A percentile compares a stretch with the other conserved stretches of the same genome.
Conservation (phyloP, 768 basidiomycete species). For the Neoboletus subvelutipes region DNA sequence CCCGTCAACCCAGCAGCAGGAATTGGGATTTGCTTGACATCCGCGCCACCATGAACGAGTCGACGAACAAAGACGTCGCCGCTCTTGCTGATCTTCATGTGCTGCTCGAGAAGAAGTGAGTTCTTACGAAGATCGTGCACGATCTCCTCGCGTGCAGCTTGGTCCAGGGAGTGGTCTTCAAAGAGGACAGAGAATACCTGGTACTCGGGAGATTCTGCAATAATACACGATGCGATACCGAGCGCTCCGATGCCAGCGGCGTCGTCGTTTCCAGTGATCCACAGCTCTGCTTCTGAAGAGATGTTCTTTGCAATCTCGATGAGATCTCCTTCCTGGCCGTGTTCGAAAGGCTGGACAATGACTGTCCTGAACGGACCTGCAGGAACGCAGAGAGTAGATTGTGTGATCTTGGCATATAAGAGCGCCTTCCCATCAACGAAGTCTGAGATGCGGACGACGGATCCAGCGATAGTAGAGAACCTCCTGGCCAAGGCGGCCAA, state of each 20-base stretch:
- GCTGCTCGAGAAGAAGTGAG: slow-evolving; percentile 27
- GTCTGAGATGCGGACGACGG: slow-evolving; percentile 12
- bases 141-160: slow-evolving; percentile 21
- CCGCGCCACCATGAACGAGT: slow-evolving; percentile 27
- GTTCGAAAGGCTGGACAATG: slow-evolving; percentile 26
- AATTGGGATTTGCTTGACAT: slow-evolving; percentile 17
- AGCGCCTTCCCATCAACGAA: slow-evolving; percentile 12
- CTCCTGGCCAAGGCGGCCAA: slow-evolving; percentile 8
- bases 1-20: slow-evolving; percentile 16
- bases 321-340: slow-evolving; percentile 28
- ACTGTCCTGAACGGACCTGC: slow-evolving; percentile 25
- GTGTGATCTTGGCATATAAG: slow-evolving; percentile 14
- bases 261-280: slow-evolving; percentile 32
- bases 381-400: slow-evolving; percentile 15
- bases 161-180: slow-evolving; percentile 28
- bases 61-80: slow-evolving; percentile 31
- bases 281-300: slow-evolving; percentile 26
- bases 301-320: slow-evolving; percentile 27
- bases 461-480: slow-evolving; percentile 14
- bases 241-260: slow-evolving; percentile 32
- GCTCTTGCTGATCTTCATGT: slow-evolving; percentile 27
- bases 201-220: slow-evolving; percentile 32
- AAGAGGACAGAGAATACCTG: slow-evolving; percentile 30
- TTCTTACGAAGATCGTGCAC: slow-evolving; percentile 29
- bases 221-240: slow-evolving; percentile 28